A percentile compares a stretch with the other conserved stretches of the same genome.
phyloP scores from a whole-genome alignment of 2,329 filamentous ascomycete genomes.

The Fusarium liriodendri region DNA sequence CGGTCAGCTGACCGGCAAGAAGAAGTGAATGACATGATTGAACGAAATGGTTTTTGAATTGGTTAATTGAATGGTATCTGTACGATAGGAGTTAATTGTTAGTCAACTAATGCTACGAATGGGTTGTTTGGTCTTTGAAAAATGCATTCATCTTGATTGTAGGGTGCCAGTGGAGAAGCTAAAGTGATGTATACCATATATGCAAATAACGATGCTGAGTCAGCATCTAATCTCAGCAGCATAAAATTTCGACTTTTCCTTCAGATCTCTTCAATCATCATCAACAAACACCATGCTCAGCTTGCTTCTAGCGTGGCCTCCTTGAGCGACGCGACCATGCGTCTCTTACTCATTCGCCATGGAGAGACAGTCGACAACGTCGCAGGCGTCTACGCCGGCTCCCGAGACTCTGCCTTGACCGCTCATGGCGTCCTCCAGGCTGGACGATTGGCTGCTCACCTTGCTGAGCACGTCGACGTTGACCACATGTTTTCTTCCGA shows the following conservation, averaged over 20 bases:
- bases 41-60: background rate
- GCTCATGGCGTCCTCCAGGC: slow-evolving; percentile 85
- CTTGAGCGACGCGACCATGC: slow-evolving; percentile 47
- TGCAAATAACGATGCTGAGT: slow-evolving; percentile 13
- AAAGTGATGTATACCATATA: slow-evolving; percentile 2
- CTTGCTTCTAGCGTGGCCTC: slow-evolving; percentile 30
- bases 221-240: slow-evolving; percentile 12
- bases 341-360: slow-evolving; percentile 82
- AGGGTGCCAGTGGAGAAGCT: background rate
- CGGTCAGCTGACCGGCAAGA: slow-evolving; percentile 55
- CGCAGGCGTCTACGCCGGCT: slow-evolving; percentile 80
- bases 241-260: slow-evolving; percentile 38
- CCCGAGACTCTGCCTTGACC: slow-evolving; percentile 83
- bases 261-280: background rate
- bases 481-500: slow-evolving; percentile 82
- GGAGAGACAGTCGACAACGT: slow-evolving; percentile 94
- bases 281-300: slow-evolving; percentile 36
- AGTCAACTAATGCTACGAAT: slow-evolving; percentile 20
- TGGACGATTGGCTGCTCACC: slow-evolving; percentile 73
- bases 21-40: slow-evolving; percentile 19
- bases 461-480: slow-evolving; percentile 58
- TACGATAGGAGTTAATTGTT: slow-evolving; percentile 21
- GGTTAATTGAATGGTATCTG: slow-evolving; percentile 18
- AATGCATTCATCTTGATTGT: background rate
- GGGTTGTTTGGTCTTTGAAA: background rate